These are phyloP conservation scores for Mycosarcoma mackinlayi DNA, from an alignment of 1,284 basidiomycete genomes.

Conservation along the genomic window DNA sequence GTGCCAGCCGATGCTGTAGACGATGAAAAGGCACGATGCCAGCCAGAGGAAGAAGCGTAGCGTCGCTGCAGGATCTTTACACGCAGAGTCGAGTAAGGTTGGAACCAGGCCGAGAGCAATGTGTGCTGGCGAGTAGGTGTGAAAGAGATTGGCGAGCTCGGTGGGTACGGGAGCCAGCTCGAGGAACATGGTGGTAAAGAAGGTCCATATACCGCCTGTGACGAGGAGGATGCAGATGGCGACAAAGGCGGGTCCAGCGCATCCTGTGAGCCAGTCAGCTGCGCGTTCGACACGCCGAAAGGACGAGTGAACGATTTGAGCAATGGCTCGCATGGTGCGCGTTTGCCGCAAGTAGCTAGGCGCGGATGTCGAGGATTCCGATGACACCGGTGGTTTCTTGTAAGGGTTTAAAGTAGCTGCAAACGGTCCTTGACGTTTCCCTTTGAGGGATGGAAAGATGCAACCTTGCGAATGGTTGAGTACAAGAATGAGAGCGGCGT, in stretches of 20 bases:
- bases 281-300: conserved; percentile 82
- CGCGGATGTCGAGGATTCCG: too few species aligned
- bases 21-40: conserved; percentile 79
- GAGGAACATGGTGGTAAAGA: conserved; percentile 71
- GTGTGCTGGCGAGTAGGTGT: conserved; percentile 54
- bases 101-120: conserved; percentile 53
- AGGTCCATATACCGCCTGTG: conserved; percentile 77
- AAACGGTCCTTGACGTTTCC: too few species aligned
- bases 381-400: too few species aligned
- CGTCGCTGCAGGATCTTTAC: conserved; percentile 31
- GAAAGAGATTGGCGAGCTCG: conserved; percentile 46
- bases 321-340: conserved; percentile 60
- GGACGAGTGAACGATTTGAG: conserved; percentile 79
- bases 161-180: conserved; percentile 45
- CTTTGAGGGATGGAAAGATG: too few species aligned
- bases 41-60: conserved; percentile 60
- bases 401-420: too few species aligned
- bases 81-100: conserved; percentile 31
- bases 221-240: conserved; percentile 77
- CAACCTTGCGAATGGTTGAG: too few species aligned
- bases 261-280: conserved; percentile 84
- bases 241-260: conserved; percentile 90
- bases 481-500: too few species aligned
- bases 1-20: conserved; percentile 80
- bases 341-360: too few species aligned